Evolutionary conservation across 225 moss, liverwort and hornwort species (phyloP).

Genomic region (Pseudisothecium myosuroides): DNA sequence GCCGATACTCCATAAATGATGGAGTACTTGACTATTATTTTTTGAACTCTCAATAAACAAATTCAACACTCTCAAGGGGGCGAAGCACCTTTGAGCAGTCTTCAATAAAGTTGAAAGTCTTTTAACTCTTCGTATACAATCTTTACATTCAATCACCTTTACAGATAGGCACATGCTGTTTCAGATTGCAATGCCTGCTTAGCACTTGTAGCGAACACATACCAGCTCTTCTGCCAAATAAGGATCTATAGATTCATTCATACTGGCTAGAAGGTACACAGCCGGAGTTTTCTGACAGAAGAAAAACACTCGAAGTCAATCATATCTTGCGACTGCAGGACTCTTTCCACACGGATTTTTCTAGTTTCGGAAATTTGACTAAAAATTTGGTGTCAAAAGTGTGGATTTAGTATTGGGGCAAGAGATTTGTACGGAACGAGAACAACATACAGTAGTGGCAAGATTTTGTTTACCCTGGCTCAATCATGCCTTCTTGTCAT

Average conservation of each 20-base stretch:
- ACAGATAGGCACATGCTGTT: not conserved
- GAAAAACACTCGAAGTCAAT: not conserved
- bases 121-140: not conserved
- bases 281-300: not conserved
- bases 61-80: not conserved
- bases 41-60: not conserved
- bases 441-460: not conserved
- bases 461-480: too few relatives aligned
- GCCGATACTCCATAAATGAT: not conserved
- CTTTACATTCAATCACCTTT: not conserved
- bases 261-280: not conserved
- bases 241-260: not conserved
- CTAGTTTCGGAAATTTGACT: not conserved
- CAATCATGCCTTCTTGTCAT: not conserved
- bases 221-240: not conserved
- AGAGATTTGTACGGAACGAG: not conserved
- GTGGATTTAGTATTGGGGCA: not conserved
- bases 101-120: not conserved
- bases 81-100: not conserved
- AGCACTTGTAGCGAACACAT: not conserved
- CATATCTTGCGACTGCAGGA: not conserved
- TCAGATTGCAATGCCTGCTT: not conserved
- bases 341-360: not conserved
- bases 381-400: not conserved
- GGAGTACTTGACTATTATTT: not conserved